Evolutionary conservation across 495 filamentous ascomycete genomes (phyloP), one percentile per base, ranked within the genome.

Genomic region (Neurospora sp.): DNA sequence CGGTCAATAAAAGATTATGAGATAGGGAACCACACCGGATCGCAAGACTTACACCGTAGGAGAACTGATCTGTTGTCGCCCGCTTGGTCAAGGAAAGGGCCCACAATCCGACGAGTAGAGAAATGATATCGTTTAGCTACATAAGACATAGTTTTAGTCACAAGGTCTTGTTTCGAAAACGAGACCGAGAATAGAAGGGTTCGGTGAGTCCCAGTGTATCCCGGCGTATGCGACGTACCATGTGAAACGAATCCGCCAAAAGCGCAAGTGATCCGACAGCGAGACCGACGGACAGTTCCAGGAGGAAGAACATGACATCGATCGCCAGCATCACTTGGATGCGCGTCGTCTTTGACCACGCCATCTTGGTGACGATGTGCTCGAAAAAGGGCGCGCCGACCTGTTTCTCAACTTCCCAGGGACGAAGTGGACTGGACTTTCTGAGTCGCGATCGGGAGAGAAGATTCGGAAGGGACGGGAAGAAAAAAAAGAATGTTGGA

Each of bases 201-300:
- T 19, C 15, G 0, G 54, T 13, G 28, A 66, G 7, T 36, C 28
- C 28, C 28, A 36, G 28, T 31, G 13, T 66, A 62, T 17, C 28
- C 28, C 15, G 34, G 54, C 15, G 5, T 66, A 34, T 17, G 45
- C 54, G 73, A 71, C 86, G 76, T 79, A 94, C 92, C 96, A 99
- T 99, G 78, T 99, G 96, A 84, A 98, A 99, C 72, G 96, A 93
- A 84, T 99, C 96, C 43, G 96, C 96, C 78, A 96, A 92, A 72
- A 99, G 87, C 21, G 96, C 96, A 74, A 99, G 89, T 37, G 96
- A 98, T 77, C 93, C 90, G 71, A 96, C 94, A 54, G 88, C 82
- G 82, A 96, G 93, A 71, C 96, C 96, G 69, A 92, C 89, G 28
- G 90, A 90, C 70, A 99, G 83, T 81, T 99, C 96, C 17, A 98